Evolutionary conservation across 2,329 filamentous ascomycete genomes (phyloP).

Genomic region (Pseudocercospora vitis): DNA sequence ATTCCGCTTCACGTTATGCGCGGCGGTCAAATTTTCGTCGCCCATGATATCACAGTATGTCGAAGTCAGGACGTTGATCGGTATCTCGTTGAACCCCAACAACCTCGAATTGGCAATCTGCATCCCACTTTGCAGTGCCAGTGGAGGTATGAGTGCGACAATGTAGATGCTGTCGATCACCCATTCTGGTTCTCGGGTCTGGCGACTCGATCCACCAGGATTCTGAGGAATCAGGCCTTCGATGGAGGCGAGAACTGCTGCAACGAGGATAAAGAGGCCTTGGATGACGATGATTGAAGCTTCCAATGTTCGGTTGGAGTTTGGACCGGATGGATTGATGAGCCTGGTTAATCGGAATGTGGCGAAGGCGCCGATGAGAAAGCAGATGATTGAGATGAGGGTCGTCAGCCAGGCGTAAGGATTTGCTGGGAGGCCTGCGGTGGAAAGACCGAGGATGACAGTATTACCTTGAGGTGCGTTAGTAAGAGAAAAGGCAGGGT

Average conservation of each 20-base stretch:
- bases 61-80: slow-evolving; percentile 57
- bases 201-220: slow-evolving; percentile 36
- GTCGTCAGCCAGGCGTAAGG: slow-evolving; percentile 57
- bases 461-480: slow-evolving; percentile 53
- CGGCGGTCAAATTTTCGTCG: slow-evolving; percentile 51
- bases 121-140: slow-evolving; percentile 57
- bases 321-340: slow-evolving; percentile 40
- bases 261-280: slow-evolving; percentile 52
- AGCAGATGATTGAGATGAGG: slow-evolving; percentile 54
- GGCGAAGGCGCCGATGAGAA: slow-evolving; percentile 55
- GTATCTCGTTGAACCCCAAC: slow-evolving; percentile 56
- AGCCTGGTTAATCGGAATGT: slow-evolving; percentile 43
- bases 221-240: slow-evolving; percentile 47
- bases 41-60: slow-evolving; percentile 56
- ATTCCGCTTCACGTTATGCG: slow-evolving; percentile 54
- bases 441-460: slow-evolving; percentile 62
- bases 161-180: slow-evolving; percentile 45
- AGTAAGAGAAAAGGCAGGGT: neutral
- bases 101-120: slow-evolving; percentile 54
- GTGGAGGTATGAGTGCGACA: slow-evolving; percentile 45
- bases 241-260: slow-evolving; percentile 54
- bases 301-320: slow-evolving; percentile 37
- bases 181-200: slow-evolving; percentile 28
- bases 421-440: slow-evolving; percentile 53
- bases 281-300: slow-evolving; percentile 56